Percentiles rank a stretch among this genome's conserved stretches.
phyloP scores from a whole-genome alignment of 2,329 filamentous ascomycete genomes.

The Fusarium nygamai region DNA sequence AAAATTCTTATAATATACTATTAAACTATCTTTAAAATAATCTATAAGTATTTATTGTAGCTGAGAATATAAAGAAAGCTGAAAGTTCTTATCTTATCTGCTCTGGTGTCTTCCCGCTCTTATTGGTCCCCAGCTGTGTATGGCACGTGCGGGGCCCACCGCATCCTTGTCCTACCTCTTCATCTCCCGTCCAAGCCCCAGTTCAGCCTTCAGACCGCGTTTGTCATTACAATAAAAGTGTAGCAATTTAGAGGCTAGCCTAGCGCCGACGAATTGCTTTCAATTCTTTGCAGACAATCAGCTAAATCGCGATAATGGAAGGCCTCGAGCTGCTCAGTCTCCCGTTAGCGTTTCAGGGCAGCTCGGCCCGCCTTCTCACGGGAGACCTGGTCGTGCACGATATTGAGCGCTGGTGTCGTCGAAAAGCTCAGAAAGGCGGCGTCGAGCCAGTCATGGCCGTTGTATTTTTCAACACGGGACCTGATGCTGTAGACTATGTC shows the following conservation, averaged over 20 bases:
- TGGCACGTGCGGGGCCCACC: not conserved
- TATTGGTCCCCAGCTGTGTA: too few species aligned
- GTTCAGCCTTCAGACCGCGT: not conserved
- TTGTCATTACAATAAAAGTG: too few species aligned
- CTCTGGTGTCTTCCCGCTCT: not conserved
- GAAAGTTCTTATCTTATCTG: not conserved
- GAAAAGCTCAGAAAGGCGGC: not conserved
- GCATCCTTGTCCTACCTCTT: not conserved
- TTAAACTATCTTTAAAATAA: too few species aligned
- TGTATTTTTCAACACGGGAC: accelerated
- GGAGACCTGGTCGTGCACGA: not conserved
- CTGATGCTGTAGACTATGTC: not conserved
- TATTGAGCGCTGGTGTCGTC: not conserved
- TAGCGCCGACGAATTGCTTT: too few species aligned
- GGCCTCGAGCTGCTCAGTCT: not conserved
- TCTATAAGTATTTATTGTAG: too few species aligned
- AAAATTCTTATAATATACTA: too few species aligned
- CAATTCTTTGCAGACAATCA: too few species aligned
- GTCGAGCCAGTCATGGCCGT: not conserved
- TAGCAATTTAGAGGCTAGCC: not conserved
- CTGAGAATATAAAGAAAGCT: too few species aligned
- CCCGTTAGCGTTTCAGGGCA: accelerated
- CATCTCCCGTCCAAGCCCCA: not conserved
- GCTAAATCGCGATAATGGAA: not conserved
- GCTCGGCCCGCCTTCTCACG: not conserved